Percentiles rank a stretch among this genome's conserved stretches.
phyloP scores from a whole-genome alignment of 2,329 filamentous ascomycete species.

The Eutypella sp. region DNA sequence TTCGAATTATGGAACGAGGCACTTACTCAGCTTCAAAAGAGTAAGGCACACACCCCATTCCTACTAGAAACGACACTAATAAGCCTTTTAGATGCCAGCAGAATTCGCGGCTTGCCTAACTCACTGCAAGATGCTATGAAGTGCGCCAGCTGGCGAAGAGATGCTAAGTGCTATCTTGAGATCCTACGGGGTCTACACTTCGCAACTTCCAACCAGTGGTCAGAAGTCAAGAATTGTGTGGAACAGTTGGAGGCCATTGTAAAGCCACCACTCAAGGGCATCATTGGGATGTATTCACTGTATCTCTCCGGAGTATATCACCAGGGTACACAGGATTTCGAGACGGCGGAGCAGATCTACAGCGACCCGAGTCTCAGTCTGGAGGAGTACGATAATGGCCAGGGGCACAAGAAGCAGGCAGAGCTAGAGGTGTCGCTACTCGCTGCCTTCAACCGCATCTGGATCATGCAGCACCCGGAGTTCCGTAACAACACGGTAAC shows the following conservation, averaged over 20 bases:
- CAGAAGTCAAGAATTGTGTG: slow-evolving; percentile 54
- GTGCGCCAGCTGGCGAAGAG: slow-evolving; percentile 58
- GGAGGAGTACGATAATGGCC: slow-evolving; percentile 31
- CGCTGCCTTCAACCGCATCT: slow-evolving; percentile 62
- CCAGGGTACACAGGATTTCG: slow-evolving; percentile 71
- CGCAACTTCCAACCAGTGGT: slow-evolving; percentile 67
- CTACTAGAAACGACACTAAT: slow-evolving; percentile 8
- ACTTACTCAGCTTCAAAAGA: slow-evolving; percentile 26
- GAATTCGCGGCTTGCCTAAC: slow-evolving; percentile 38
- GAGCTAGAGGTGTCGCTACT: slow-evolving; percentile 63
- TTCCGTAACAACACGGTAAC: slow-evolving; percentile 56
- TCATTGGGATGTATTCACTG: slow-evolving; percentile 50
- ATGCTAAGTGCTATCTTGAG: slow-evolving; percentile 63
- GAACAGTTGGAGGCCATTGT: slow-evolving; percentile 45
- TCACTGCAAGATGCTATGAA: slow-evolving; percentile 54
- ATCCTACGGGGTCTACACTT: slow-evolving; percentile 67
- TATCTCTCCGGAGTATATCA: slow-evolving; percentile 74
- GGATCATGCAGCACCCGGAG: slow-evolving; percentile 63
- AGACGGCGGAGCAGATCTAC: slow-evolving; percentile 64
- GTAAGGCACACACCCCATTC: slow-evolving; percentile 20
- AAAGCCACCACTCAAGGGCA: slow-evolving; percentile 35
- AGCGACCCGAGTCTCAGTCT: slow-evolving; percentile 56
- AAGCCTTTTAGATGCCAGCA: slow-evolving; percentile 18
- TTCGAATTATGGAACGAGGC: slow-evolving; percentile 37
- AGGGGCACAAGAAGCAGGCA: slow-evolving; percentile 41